Conservation (phyloP, 352 stramenopile genomes). For the Hyaloperonospora brassicae region DNA sequence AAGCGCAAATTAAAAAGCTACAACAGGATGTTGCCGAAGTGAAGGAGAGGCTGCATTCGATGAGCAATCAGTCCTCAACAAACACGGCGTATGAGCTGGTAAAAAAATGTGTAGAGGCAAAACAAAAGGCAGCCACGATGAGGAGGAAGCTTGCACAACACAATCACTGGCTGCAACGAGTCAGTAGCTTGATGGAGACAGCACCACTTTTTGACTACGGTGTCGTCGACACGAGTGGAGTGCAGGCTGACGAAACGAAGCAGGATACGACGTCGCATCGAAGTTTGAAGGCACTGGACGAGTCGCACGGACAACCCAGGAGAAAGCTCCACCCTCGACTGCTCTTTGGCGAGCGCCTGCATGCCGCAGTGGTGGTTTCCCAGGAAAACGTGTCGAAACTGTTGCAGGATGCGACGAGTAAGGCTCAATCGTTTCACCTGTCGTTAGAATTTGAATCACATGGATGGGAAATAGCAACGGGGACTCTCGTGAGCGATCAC, state of each 20-base stretch:
- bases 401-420: conserved; percentile 20
- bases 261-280: neutral
- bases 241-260: neutral
- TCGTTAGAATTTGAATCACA: conserved; percentile 30
- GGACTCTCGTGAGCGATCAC: conserved; percentile 27
- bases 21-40: conserved; percentile 31
- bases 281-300: no score
- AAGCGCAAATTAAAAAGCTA: conserved; percentile 26
- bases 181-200: conserved; percentile 42
- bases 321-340: no score
- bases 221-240: neutral
- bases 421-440: conserved; percentile 21
- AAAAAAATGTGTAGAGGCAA: conserved; percentile 30
- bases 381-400: conserved; percentile 31
- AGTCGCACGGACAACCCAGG: no score
- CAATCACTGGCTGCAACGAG: conserved; percentile 33
- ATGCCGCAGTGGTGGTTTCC: conserved; percentile 14
- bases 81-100: conserved; percentile 7
- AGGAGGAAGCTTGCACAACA: conserved; percentile 46
- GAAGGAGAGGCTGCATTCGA: conserved; percentile 15
- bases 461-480: conserved; percentile 41
- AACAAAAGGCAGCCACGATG: conserved; percentile 29
- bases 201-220: conserved; percentile 41
- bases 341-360: no score
- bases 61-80: conserved; percentile 1